Conservation (phyloP, 495 filamentous ascomycete species). For the Penicillium alfredii region DNA sequence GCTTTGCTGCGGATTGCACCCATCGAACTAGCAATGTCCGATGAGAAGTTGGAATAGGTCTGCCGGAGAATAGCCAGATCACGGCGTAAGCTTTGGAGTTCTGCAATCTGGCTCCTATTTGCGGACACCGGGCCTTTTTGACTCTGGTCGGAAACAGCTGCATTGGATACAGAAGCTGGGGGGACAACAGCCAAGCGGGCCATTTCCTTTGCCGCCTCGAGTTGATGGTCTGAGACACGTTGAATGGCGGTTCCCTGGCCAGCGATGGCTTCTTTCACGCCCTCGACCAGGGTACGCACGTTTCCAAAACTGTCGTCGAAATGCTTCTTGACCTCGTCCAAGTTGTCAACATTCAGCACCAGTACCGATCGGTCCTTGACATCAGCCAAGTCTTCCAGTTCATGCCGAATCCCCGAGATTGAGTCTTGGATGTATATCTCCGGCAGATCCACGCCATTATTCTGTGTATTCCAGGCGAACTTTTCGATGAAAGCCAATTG, state of each 20-base stretch:
- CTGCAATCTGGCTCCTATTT: slow-evolving; percentile 53
- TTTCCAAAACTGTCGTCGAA: slow-evolving; percentile 89
- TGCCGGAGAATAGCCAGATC: slow-evolving; percentile 91
- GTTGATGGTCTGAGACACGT: slow-evolving; percentile 84
- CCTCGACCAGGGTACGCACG: slow-evolving; percentile 71
- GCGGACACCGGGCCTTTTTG: slow-evolving; percentile 26
- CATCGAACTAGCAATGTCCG: slow-evolving; percentile 87
- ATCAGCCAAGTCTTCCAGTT: slow-evolving; percentile 89
- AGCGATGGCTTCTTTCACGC: slow-evolving; percentile 70
- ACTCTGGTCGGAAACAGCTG: slow-evolving; percentile 11
- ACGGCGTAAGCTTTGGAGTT: slow-evolving; percentile 76
- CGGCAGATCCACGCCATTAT: slow-evolving; percentile 85
- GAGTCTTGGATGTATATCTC: slow-evolving; percentile 98
- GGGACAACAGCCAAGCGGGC: slow-evolving; percentile 70
- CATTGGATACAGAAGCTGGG: slow-evolving; percentile 33
- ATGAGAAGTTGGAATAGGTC: slow-evolving; percentile 84
- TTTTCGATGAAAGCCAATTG: slow-evolving; percentile 99
- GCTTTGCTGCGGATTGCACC: slow-evolving; percentile 73
- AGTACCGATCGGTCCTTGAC: slow-evolving; percentile 93
- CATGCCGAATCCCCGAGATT: slow-evolving; percentile 88
- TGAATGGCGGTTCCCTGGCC: slow-evolving; percentile 75
- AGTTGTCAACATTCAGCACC: slow-evolving; percentile 85
- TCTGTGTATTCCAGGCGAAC: slow-evolving; percentile 96
- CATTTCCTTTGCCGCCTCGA: slow-evolving; percentile 87
- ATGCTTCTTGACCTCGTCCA: slow-evolving; percentile 94